These are phyloP conservation scores for Pestalotiopsis sp. DNA, from an alignment of 2,329 filamentous ascomycete genomes.

Conservation along the genomic window DNA sequence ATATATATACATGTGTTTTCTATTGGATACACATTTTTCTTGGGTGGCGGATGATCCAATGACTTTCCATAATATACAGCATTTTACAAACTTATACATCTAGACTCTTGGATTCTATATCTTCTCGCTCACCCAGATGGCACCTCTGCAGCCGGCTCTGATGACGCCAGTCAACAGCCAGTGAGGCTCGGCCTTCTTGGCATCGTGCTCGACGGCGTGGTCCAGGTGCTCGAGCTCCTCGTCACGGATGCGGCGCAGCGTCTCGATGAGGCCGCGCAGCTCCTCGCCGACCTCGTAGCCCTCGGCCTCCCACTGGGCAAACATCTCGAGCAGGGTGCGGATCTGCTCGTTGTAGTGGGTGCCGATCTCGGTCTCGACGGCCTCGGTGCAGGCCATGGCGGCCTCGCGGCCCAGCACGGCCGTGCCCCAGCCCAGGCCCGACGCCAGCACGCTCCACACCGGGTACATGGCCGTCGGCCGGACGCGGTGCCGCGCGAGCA, in stretches of 20 bases:
- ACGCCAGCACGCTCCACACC: slow-evolving; percentile 80
- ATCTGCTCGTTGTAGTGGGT: slow-evolving; percentile 96
- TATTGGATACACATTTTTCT: no score
- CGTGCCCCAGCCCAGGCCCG: slow-evolving; percentile 85
- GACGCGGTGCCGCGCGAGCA: slow-evolving; percentile 84
- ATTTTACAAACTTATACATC: neutral
- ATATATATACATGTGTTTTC: no score
- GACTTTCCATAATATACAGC: neutral
- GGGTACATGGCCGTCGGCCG: slow-evolving; percentile 93
- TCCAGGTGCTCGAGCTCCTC: slow-evolving; percentile 97
- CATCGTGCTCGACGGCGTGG: slow-evolving; percentile 90
- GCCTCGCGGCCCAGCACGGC: slow-evolving; percentile 88
- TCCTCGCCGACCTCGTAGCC: slow-evolving; percentile 84
- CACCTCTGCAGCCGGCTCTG: slow-evolving; percentile 84
- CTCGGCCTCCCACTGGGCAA: slow-evolving; percentile 70
- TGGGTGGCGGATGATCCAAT: no score
- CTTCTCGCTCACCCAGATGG: slow-evolving; percentile 90
- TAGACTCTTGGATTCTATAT: slow-evolving; percentile 32
- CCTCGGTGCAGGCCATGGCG: slow-evolving; percentile 98
- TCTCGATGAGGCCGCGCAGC: slow-evolving; percentile 70
- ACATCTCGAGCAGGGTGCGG: slow-evolving; percentile 78
- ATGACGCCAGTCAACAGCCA: slow-evolving; percentile 87
- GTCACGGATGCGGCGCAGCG: slow-evolving; percentile 83
- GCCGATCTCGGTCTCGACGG: slow-evolving; percentile 97
- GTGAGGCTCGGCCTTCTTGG: slow-evolving; percentile 86